These are phyloP conservation scores for Platismatia glauca DNA, from an alignment of 495 filamentous ascomycete genomes.

Conservation along the genomic window DNA sequence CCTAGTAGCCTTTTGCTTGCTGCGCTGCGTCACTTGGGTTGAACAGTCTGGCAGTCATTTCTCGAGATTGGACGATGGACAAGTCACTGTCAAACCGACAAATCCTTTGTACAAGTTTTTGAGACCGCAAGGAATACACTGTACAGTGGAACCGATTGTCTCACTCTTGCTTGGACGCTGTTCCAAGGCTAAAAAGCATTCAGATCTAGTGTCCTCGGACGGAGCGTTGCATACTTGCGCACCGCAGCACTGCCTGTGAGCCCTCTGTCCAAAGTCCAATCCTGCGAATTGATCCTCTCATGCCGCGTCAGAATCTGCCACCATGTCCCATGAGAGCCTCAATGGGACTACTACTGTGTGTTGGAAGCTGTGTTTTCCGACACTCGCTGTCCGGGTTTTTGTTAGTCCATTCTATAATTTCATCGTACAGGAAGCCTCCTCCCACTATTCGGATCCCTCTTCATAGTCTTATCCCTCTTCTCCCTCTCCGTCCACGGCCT, in stretches of 20 bases:
- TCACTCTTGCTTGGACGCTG: neutral
- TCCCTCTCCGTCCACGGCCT: constrained; percentile 6
- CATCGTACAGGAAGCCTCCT: too few relatives aligned
- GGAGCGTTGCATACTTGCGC: neutral
- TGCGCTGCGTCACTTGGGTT: constrained; percentile 2
- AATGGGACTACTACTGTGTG: neutral
- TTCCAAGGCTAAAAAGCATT: neutral
- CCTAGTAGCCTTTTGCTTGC: constrained; percentile 15
- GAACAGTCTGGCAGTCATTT: neutral
- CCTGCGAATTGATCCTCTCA: neutral
- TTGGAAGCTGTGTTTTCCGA: neutral
- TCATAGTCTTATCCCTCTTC: neutral
- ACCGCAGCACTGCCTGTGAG: neutral
- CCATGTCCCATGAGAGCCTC: neutral
- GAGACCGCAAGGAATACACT: too few relatives aligned
- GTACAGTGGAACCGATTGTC: neutral
- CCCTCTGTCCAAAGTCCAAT: neutral
- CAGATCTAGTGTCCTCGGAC: neutral
- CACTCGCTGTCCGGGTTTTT: too few relatives aligned
- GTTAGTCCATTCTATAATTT: too few relatives aligned
- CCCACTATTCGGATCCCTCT: constrained; percentile 1
- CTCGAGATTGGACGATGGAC: neutral
- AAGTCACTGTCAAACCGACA: neutral
- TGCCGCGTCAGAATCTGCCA: neutral
- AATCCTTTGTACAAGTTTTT: neutral